Evolutionary conservation across 768 basidiomycete species (phyloP).

Genomic region (Chiua virens): DNA sequence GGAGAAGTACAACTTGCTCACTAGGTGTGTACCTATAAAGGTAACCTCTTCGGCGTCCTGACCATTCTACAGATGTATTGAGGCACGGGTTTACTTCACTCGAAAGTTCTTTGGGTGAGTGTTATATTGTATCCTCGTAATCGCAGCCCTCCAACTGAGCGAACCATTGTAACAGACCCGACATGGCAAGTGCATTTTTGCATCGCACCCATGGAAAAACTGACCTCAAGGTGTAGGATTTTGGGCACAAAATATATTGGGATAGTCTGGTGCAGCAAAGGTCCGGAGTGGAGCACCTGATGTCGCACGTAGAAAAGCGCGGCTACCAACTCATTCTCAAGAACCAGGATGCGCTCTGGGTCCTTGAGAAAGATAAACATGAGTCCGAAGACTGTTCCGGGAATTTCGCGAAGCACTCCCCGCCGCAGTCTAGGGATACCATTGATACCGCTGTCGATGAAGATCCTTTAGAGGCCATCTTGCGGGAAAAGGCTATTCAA

Average conservation of each 20-base stretch:
- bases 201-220: background rate
- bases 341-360: slow-evolving; percentile 38
- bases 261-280: slow-evolving; percentile 33
- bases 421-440: slow-evolving; percentile 12
- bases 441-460: slow-evolving; percentile 5
- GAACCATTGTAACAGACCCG: slow-evolving; percentile 11
- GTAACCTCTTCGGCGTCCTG: background rate
- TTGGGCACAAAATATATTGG: slow-evolving; percentile 41
- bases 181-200: slow-evolving; percentile 17
- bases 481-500: slow-evolving; percentile 33
- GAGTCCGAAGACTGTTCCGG: slow-evolving; percentile 23
- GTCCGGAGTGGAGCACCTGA: slow-evolving; percentile 29
- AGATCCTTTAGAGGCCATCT: slow-evolving; percentile 35
- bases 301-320: slow-evolving; percentile 32
- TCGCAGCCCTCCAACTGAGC: background rate
- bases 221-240: slow-evolving; percentile 29
- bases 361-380: slow-evolving; percentile 27
- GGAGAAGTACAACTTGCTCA: slow-evolving; percentile 34
- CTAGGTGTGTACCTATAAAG: slow-evolving; percentile 19
- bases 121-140: background rate
- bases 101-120: slow-evolving; percentile 42
- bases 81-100: slow-evolving; percentile 38
- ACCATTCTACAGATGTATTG: slow-evolving; percentile 34
- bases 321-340: slow-evolving; percentile 37
- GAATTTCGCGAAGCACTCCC: slow-evolving; percentile 5